phyloP scores from a whole-genome alignment of 1,284 basidiomycete genomes.

The Cystobasidium slooffiae region DNA sequence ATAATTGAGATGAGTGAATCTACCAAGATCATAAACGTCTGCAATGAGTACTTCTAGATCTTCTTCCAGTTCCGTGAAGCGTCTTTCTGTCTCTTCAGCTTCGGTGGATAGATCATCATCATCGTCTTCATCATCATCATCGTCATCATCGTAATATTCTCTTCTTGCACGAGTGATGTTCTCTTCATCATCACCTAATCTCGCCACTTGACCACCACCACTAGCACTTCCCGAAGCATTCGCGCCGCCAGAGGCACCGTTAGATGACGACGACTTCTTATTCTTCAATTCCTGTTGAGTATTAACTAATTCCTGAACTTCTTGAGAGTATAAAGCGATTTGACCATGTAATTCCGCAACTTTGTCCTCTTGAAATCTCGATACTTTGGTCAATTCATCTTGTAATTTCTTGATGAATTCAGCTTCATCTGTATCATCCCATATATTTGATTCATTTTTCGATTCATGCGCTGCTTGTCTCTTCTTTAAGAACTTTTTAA shows the following conservation, averaged over 20 bases:
- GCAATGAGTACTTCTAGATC: conserved; percentile 95
- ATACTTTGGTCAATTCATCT: conserved; percentile 90
- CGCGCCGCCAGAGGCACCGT: no score
- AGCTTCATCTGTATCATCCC: conserved; percentile 77
- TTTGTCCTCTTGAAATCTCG: conserved; percentile 92
- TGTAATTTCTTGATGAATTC: conserved; percentile 80
- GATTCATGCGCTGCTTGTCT: conserved; percentile 62
- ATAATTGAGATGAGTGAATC: conserved; percentile 61
- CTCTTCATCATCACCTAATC: conserved; percentile 71
- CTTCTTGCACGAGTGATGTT: conserved; percentile 52
- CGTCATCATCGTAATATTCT: conserved; percentile 63
- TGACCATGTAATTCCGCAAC: conserved; percentile 59
- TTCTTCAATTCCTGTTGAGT: conserved; percentile 5
- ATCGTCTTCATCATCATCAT: conserved; percentile 61
- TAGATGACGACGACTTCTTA: no score
- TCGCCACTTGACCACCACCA: conserved; percentile 66
- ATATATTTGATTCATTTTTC: conserved; percentile 60
- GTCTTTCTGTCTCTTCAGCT: conserved; percentile 71
- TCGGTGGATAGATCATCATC: conserved; percentile 63
- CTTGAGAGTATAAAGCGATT: conserved; percentile 25
- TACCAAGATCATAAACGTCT: conserved; percentile 94
- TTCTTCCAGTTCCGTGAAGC: conserved; percentile 88
- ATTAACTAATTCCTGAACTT: conserved; percentile 26
- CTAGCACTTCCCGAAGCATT: conserved; percentile 55
- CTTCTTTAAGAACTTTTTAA: conserved; percentile 89